These are phyloP conservation scores for Vitis vinifera DNA, from an alignment of 164 flowering plant genomes.

Conservation along the genomic window DNA sequence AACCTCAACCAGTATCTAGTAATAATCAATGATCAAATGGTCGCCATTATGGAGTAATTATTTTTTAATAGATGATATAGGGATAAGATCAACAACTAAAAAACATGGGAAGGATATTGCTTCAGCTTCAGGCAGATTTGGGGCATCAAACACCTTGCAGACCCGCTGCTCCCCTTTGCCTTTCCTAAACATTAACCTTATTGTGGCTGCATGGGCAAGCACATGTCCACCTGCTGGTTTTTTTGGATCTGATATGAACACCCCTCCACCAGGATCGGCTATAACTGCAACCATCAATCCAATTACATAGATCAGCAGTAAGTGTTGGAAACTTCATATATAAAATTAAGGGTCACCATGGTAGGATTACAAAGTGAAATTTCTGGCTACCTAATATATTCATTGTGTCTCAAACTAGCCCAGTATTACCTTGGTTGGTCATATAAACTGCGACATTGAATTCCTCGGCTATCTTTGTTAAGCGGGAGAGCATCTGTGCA, in stretches of 20 bases:
- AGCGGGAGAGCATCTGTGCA: slow-evolving; percentile 94
- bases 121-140: slow-evolving; percentile 95
- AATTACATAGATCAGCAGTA: not conserved
- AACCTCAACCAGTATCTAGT: too few relatives aligned
- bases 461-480: slow-evolving; percentile 91
- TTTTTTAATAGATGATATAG: too few relatives aligned
- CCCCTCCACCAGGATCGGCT: slow-evolving; percentile 95
- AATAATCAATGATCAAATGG: not conserved
- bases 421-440: slow-evolving; percentile 90
- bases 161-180: slow-evolving; percentile 99
- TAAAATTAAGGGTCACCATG: not conserved
- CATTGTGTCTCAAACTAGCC: not conserved
- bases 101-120: slow-evolving; percentile 77
- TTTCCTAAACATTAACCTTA: slow-evolving; percentile 93
- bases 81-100: not conserved
- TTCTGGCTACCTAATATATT: too few relatives aligned
- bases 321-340: too few relatives aligned
- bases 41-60: not conserved
- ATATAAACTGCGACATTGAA: slow-evolving; percentile 96
- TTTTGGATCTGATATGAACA: slow-evolving; percentile 94
- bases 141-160: slow-evolving; percentile 98
- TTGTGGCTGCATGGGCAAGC: slow-evolving; percentile 93
- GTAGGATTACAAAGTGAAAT: not conserved
- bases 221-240: slow-evolving; percentile 99
- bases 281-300: slow-evolving; percentile 60